Evolutionary conservation across 2,329 filamentous ascomycete genomes (phyloP).

Genomic region (Aspergillus intermedius): DNA sequence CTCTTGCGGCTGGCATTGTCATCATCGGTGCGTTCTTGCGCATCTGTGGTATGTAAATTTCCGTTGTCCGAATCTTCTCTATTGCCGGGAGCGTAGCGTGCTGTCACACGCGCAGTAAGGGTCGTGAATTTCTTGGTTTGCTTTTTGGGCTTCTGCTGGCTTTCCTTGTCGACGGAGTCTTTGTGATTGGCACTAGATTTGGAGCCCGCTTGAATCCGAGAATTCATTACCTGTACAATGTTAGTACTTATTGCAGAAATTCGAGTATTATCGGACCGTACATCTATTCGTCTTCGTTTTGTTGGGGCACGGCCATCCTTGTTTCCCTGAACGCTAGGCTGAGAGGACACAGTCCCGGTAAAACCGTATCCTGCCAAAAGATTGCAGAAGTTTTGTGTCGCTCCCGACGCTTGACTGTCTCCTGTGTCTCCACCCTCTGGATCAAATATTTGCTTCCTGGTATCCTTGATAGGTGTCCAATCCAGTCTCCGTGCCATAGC

Average conservation of each 20-base stretch:
- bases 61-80: slow-evolving; percentile 8
- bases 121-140: slow-evolving; percentile 66
- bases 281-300: slow-evolving; percentile 34
- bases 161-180: slow-evolving; percentile 9
- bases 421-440: slow-evolving; percentile 6
- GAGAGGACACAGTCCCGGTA: slow-evolving; percentile 14
- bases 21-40: not conserved
- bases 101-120: slow-evolving; percentile 70
- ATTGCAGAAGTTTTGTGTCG: slow-evolving; percentile 22
- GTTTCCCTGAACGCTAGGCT: slow-evolving; percentile 7
- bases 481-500: slow-evolving; percentile 53
- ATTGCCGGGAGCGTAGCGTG: slow-evolving; percentile 53
- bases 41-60: not conserved
- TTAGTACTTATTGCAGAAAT: slow-evolving; percentile 1
- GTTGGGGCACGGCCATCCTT: slow-evolving; percentile 21
- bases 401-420: not conserved
- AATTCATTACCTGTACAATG: slow-evolving; percentile 19
- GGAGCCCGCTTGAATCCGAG: slow-evolving; percentile 8
- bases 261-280: slow-evolving; percentile 10
- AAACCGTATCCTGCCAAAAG: slow-evolving; percentile 39
- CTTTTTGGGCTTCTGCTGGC: slow-evolving; percentile 36
- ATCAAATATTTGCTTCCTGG: slow-evolving; percentile 20
- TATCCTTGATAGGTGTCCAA: slow-evolving; percentile 61
- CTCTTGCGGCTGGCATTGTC: slow-evolving; percentile 8
- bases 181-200: slow-evolving; percentile 10